Evolutionary conservation across 1,284 basidiomycete species (phyloP).

Genomic region (Moniliella sp.): DNA sequence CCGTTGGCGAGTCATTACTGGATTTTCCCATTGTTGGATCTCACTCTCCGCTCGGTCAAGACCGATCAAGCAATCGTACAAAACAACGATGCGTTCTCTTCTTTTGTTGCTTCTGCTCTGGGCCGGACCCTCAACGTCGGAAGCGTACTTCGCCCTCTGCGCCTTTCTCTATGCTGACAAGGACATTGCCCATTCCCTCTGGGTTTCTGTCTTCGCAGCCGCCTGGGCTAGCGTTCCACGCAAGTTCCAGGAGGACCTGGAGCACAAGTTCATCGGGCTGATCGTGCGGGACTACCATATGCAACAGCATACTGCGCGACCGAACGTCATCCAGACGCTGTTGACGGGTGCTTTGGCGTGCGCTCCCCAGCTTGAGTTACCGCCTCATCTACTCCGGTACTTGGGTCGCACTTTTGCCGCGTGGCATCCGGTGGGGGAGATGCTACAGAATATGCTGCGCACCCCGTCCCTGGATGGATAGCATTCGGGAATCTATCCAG

Average conservation of each 20-base stretch:
- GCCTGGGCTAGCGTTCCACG: conserved; percentile 67
- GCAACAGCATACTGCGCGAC: conserved; percentile 68
- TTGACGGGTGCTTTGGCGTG: conserved; percentile 66
- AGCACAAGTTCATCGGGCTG: conserved; percentile 68
- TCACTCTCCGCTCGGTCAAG: conserved; percentile 47
- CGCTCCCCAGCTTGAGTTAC: conserved; percentile 62
- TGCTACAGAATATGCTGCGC: conserved; percentile 59
- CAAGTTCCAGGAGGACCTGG: conserved; percentile 68
- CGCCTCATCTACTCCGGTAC: conserved; percentile 86
- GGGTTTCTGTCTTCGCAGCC: conserved; percentile 76
- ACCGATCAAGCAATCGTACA: conserved; percentile 3
- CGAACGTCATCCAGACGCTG: conserved; percentile 80
- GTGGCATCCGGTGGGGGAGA: conserved; percentile 77
- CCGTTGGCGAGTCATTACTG: conserved; percentile 76
- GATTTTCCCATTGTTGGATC: conserved; percentile 75
- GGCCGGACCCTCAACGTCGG: conserved; percentile 10
- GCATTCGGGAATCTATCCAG: conserved; percentile 60
- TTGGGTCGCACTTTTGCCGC: conserved; percentile 85
- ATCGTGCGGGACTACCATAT: conserved; percentile 82
- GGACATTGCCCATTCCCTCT: conserved; percentile 56
- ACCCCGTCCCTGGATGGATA: conserved; percentile 43
- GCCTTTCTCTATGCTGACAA: conserved; percentile 63
- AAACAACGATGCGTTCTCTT: conserved; percentile 1
- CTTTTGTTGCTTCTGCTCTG: conserved; percentile 9
- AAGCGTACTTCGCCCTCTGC: conserved; percentile 53